Base-by-base conservation (phyloP, 2,329 filamentous ascomycete species). In the Talaromyces marneffei region DNA sequence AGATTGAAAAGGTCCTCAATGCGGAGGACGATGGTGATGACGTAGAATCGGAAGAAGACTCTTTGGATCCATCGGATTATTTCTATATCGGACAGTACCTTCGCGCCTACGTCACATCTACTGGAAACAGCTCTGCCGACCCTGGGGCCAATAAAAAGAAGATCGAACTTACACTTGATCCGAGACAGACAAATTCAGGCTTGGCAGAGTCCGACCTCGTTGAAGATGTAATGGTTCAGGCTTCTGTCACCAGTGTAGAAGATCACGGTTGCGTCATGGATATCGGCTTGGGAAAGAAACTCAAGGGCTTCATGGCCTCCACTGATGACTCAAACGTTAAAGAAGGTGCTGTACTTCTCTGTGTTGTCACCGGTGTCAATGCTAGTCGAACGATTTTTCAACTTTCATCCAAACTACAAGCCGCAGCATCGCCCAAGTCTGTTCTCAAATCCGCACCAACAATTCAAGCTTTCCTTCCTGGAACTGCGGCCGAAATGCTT, bases 191-290 rank as follows among this genome's bases (percentile, higher is more conserved):
- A 59, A 99, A 99, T 73, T 83, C 83, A 2, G 88, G 90, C 1
- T 79, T 99, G 23, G 80, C 83, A 3, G 83, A 85, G 66, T 85
- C 88, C 42, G 91, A 91, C 68, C 76, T 97, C 9, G 86, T 94
- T 9, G 77, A 83, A 42, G 88, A 96, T 70, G 83, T 81, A 65
- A 92, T 90, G 50, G 79, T 97, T 20, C 95, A 97, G 82, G 93
- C 92, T 1, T 88, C 92, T 0, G 87, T 99, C 27, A 77, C 84
- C 56, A 99, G 93, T 74, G 88, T 95, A n/a, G 93, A 99, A 75
- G 95, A 99, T 69, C 92, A 96, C 70, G 94, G 94, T 64, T 83
- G 94, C 62, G 85, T 97, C 60, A 96, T 99, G 91, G 91, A 97
- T 67, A 77, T 97, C 39, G 91, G 91, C 18, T 79, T 97, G 6